Evolutionary conservation across 106 monocot genomes (phyloP).

Genomic region (Amphibolis antarctica): DNA sequence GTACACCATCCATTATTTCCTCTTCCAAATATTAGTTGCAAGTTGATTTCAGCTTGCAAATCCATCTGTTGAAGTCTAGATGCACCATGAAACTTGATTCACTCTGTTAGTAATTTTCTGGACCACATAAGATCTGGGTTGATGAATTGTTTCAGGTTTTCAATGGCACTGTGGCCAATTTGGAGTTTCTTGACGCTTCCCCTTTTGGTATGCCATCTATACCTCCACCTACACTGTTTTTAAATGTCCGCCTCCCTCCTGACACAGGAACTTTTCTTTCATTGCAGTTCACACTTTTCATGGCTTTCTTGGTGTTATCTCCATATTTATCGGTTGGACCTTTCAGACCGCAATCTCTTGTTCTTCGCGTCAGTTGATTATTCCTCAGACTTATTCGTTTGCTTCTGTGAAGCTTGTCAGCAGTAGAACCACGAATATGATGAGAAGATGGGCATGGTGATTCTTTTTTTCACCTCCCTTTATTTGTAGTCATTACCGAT

Average conservation of each 20-base stretch:
- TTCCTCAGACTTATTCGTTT: neutral
- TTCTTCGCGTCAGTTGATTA: slow-evolving; percentile 6
- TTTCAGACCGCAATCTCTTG: slow-evolving; percentile 4
- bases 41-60: no score
- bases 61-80: neutral
- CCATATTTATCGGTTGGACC: slow-evolving; percentile 17
- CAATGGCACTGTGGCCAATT: slow-evolving; percentile 31
- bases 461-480: no score
- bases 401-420: neutral
- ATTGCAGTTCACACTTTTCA: slow-evolving; percentile 33
- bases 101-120: no score
- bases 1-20: neutral
- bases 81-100: neutral
- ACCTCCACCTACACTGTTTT: neutral
- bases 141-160: slow-evolving; percentile 17
- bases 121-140: neutral
- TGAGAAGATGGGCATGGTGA: no score
- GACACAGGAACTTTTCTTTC: neutral
- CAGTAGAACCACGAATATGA: no score
- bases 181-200: slow-evolving; percentile 37
- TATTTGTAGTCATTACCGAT: no score
- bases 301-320: slow-evolving; percentile 24
- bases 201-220: slow-evolving; percentile 22
- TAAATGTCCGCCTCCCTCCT: neutral
- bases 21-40: neutral